phyloP scores from a whole-genome alignment of 768 basidiomycete genomes.

The Suillus occidentalis region DNA sequence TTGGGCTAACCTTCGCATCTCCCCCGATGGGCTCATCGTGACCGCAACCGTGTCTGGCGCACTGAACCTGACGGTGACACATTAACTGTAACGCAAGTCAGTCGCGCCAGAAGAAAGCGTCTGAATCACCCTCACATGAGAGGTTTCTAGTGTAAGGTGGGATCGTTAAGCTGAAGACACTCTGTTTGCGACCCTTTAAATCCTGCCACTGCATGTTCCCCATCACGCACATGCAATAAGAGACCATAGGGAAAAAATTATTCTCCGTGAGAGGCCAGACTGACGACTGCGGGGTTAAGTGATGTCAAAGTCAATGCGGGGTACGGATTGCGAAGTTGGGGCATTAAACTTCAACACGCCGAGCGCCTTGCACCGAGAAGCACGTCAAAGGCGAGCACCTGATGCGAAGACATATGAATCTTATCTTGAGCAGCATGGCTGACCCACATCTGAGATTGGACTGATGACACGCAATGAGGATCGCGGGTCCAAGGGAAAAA shows the following conservation, averaged over 20 bases:
- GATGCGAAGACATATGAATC: slow-evolving; percentile 22
- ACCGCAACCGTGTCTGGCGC: slow-evolving; percentile 38
- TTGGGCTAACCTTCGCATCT: slow-evolving; percentile 31
- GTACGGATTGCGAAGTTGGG: slow-evolving; percentile 13
- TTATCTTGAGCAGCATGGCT: slow-evolving; percentile 20
- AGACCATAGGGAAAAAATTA: slow-evolving; percentile 5
- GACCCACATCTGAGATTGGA: slow-evolving; percentile 18
- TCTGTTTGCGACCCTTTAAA: slow-evolving; percentile 23
- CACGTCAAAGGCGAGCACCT: slow-evolving; percentile 22
- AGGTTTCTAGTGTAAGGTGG: neutral
- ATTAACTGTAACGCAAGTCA: slow-evolving; percentile 17
- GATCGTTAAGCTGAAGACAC: neutral
- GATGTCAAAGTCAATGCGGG: slow-evolving; percentile 4
- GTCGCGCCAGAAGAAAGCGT: neutral
- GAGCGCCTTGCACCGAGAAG: slow-evolving; percentile 13
- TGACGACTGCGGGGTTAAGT: slow-evolving; percentile 4
- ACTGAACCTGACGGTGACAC: slow-evolving; percentile 45
- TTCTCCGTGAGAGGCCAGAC: neutral
- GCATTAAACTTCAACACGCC: slow-evolving; percentile 13
- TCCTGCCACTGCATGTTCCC: slow-evolving; percentile 8
- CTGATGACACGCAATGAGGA: slow-evolving; percentile 12
- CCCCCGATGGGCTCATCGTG: slow-evolving; percentile 33
- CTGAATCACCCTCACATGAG: neutral
- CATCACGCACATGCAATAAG: slow-evolving; percentile 10
- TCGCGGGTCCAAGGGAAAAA: slow-evolving; percentile 24